Percentiles rank a stretch among this genome's conserved stretches.
phyloP scores from a whole-genome alignment of 306 rosid species.

The Malus fusca region DNA sequence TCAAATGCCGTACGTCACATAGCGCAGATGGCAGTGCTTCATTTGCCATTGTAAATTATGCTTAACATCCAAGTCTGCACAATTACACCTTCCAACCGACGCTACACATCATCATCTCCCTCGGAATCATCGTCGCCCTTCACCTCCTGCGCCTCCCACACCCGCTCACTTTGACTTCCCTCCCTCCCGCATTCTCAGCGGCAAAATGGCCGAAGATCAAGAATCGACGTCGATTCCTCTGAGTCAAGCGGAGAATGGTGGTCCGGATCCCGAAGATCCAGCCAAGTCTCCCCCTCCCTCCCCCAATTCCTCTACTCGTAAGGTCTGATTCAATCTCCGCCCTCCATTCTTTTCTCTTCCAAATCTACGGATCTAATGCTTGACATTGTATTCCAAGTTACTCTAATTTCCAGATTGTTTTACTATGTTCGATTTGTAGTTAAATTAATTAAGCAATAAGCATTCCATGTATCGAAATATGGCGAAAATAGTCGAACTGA shows the following conservation, averaged over 20 bases:
- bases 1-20: no score
- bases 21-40: no score
- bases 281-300: conserved; percentile 67
- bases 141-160: no score
- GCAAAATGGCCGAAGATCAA: conserved; percentile 69
- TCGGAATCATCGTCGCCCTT: background rate
- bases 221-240: conserved; percentile 76
- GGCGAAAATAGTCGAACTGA: no score
- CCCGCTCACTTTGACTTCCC: no score
- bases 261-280: conserved; percentile 81
- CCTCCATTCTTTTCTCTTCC: background rate
- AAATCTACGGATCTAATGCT: conserved; percentile 17
- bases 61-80: no score
- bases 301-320: conserved; percentile 82
- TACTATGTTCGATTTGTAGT: background rate
- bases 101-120: background rate
- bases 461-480: no score
- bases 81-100: no score
- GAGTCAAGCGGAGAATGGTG: conserved; percentile 68
- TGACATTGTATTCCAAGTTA: background rate
- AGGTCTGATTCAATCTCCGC: conserved; percentile 35
- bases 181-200: background rate
- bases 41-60: no score
- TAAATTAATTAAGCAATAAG: no score
- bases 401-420: background rate